These are phyloP conservation scores for Millerozyma miso DNA, from an alignment of 805 yeast genomes.

Conservation along the genomic window DNA sequence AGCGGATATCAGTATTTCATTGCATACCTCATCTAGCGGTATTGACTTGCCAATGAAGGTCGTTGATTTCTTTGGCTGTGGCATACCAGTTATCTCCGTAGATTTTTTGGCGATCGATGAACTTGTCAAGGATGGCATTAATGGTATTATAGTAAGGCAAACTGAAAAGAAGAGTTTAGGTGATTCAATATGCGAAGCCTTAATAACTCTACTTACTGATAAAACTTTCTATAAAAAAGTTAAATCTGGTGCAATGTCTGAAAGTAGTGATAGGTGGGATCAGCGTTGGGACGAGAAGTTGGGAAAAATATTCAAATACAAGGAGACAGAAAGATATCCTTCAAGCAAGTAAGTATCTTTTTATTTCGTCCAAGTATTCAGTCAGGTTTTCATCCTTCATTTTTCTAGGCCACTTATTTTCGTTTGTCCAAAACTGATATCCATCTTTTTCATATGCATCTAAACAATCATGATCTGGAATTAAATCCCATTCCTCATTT, in stretches of 20 bases:
- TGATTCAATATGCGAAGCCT: conserved; percentile 19
- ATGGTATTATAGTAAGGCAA: conserved; percentile 54
- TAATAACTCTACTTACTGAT: conserved; percentile 26
- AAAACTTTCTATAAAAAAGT: conserved; percentile 34
- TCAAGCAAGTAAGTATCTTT: conserved; percentile 8
- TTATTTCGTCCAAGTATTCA: conserved; percentile 22
- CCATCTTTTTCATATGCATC: conserved; percentile 43
- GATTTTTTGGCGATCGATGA: conserved; percentile 75
- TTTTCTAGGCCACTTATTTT: conserved; percentile 17
- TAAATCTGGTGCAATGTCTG: conserved; percentile 67
- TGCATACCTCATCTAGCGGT: conserved; percentile 91
- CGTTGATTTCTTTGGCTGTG: conserved; percentile 93
- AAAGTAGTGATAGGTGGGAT: conserved; percentile 70
- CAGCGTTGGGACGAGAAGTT: conserved; percentile 60
- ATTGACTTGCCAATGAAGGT: conserved; percentile 96
- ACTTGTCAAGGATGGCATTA: conserved; percentile 60
- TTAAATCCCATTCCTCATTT: conserved; percentile 34
- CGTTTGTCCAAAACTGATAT: conserved; percentile 46
- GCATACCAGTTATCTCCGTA: conserved; percentile 83
- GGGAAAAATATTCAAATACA: conserved; percentile 25
- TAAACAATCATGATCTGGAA: conserved; percentile 48
- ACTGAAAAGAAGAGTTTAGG: conserved; percentile 8
- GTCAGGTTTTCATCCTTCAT: conserved; percentile 29
- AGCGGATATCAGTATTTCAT: conserved; percentile 85
- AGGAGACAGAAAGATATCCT: conserved; percentile 2